These are phyloP conservation scores for Eucalyptus victrix DNA, from an alignment of 345 rosid species.

Conservation along the genomic window DNA sequence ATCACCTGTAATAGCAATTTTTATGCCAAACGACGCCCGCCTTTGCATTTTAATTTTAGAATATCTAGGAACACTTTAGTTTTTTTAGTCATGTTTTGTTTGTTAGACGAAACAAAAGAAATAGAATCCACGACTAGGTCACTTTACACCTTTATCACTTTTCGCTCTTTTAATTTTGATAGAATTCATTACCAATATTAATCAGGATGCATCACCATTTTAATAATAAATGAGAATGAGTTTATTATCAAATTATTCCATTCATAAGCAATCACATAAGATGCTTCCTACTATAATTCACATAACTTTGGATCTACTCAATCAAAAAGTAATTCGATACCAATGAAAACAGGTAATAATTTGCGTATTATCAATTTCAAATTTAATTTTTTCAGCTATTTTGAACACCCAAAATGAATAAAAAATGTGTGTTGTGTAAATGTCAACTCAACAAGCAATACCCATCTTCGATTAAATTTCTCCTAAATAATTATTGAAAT, in stretches of 20 bases:
- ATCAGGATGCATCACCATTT: too few species aligned
- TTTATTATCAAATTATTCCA: rapidly evolving
- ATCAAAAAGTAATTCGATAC: not conserved
- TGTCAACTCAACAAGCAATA: not conserved
- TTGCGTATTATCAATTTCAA: rapidly evolving
- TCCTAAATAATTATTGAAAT: not conserved
- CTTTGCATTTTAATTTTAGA: not conserved
- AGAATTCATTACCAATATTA: not conserved
- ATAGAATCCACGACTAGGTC: not conserved
- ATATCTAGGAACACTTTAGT: not conserved
- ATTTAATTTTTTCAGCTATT: not conserved
- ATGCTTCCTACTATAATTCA: not conserved
- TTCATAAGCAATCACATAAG: not conserved
- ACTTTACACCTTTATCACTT: not conserved
- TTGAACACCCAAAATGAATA: rapidly evolving
- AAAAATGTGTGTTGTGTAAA: not conserved
- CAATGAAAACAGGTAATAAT: rapidly evolving
- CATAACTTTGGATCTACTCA: rapidly evolving
- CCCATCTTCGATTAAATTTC: not conserved
- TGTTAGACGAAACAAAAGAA: not conserved
- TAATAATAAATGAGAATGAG: too few species aligned
- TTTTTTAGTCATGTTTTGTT: not conserved
- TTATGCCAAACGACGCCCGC: not conserved
- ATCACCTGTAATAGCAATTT: not conserved
- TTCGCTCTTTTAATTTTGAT: rapidly evolving